Conservation (phyloP, 306 rosid species). For the Medicago ruthenica region DNA sequence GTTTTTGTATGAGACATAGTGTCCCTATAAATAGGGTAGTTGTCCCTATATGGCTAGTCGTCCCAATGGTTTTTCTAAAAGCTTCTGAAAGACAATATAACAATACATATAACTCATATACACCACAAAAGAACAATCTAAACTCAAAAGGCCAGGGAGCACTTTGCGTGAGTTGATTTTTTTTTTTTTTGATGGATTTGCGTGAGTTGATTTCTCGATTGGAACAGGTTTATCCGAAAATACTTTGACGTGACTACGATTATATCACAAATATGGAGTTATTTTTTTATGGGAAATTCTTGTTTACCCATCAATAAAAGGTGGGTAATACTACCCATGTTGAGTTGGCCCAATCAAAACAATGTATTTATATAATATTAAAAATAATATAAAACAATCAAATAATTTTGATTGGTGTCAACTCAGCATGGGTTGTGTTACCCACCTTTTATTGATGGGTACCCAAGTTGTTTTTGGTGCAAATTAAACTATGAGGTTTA, state of each 20-base stretch:
- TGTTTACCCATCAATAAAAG: too few relatives aligned
- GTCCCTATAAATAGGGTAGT: background rate
- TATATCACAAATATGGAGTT: background rate
- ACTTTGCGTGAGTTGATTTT: constrained; percentile 3
- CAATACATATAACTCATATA: background rate
- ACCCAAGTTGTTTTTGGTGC: background rate
- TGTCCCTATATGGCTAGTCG: constrained; percentile 14
- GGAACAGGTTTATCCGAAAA: constrained; percentile 21
- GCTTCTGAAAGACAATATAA: background rate
- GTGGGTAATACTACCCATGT: too few relatives aligned
- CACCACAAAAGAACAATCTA: constrained; percentile 8
- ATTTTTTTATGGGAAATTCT: too few relatives aligned
- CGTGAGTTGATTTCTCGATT: constrained; percentile 11
- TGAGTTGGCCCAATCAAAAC: too few relatives aligned
- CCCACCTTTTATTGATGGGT: too few relatives aligned
- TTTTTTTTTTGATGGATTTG: too few relatives aligned
- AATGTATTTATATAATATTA: too few relatives aligned
- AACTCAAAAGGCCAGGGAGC: background rate
- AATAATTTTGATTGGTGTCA: too few relatives aligned
- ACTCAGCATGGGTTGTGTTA: too few relatives aligned
- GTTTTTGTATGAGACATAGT: background rate
- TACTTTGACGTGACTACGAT: constrained; percentile 29
- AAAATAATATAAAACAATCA: too few relatives aligned
- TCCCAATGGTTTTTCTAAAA: constrained; percentile 7
- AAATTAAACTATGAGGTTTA: background rate